Evolutionary conservation across 306 rosid genomes (phyloP).

Genomic region (Sophora flavescens): DNA sequence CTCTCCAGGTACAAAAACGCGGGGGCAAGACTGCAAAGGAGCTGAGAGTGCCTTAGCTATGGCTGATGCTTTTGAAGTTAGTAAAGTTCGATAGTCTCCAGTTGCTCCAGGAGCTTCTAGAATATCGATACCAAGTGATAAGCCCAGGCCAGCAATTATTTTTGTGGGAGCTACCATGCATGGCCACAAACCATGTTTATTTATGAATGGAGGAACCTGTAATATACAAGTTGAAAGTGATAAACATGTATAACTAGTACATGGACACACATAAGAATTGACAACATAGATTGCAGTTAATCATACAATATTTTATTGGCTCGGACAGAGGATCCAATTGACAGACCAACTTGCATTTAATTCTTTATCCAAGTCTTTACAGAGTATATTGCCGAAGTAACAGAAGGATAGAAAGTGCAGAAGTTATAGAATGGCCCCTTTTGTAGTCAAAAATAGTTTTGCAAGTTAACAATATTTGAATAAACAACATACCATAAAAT

Average conservation of each 20-base stretch:
- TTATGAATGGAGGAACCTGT: slow-evolving; percentile 84
- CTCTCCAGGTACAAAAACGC: slow-evolving; percentile 87
- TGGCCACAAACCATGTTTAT: slow-evolving; percentile 81
- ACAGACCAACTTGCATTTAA: not conserved
- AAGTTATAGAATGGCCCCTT: slow-evolving; percentile 13
- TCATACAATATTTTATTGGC: slow-evolving; percentile 7
- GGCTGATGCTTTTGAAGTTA: slow-evolving; percentile 87
- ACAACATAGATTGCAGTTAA: not conserved
- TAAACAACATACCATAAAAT: not conserved
- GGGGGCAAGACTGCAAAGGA: slow-evolving; percentile 75
- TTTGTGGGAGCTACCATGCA: slow-evolving; percentile 99
- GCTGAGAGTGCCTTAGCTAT: slow-evolving; percentile 89
- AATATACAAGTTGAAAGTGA: slow-evolving; percentile 31
- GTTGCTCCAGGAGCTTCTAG: slow-evolving; percentile 98
- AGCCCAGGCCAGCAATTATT: slow-evolving; percentile 93
- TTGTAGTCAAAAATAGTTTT: slow-evolving; percentile 13
- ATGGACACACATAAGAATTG: slow-evolving; percentile 16
- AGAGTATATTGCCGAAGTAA: slow-evolving; percentile 3
- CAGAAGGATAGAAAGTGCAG: not conserved
- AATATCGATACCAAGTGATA: slow-evolving; percentile 93
- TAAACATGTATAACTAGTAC: slow-evolving; percentile 10
- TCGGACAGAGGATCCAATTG: not conserved
- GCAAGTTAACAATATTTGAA: not conserved
- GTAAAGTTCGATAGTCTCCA: slow-evolving; percentile 89
- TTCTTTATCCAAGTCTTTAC: slow-evolving; percentile 10